Base-by-base conservation (phyloP, 1,139 yeast genomes). In the Geotrichum carabidarum region DNA sequence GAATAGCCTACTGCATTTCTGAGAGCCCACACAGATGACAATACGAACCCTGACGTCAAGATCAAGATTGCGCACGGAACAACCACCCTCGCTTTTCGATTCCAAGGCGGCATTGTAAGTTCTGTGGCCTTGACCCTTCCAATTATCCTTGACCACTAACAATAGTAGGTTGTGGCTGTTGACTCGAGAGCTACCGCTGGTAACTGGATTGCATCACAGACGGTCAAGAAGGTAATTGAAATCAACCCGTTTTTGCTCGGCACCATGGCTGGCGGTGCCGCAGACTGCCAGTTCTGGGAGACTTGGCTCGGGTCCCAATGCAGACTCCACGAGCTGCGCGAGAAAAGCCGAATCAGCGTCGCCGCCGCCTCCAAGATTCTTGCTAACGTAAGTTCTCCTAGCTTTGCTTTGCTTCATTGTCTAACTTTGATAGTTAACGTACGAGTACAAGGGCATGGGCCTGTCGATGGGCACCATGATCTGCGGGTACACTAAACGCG, bases 181-280 rank as follows among this genome's bases (percentile, higher is more conserved):
- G 99, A 93, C 74, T 90, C 97, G 36, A 82, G 99, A 73, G 98
- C 99, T 58, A 87, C 98, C n/a, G 96, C 95, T 11, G 99, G 99
- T 53, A 85, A 86, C 67, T 93, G 97, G 97, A 86, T 94, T 65
- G 99, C 98, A 14, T 90, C 98, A 30, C 98, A 91, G 72, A 90
- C 97, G 1, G 99, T 93, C 61, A 91, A 93, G 74, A 93, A 93
- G 73, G 99, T 93, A 53, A 91, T 93, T 68, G 93, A 93, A 71
- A 93, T 93, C 74, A 94, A 94, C 72, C 97, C 98, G 52, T 86
- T 87, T 68, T 74, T 93, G 63, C 79, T 93, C 65, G 99, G 99
- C 62, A 93, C 99, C 35, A 84, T 93, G 97, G 99, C 99, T 38
- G 99, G 99, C 74, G 98, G 98, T 76, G 99, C 99, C 51, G 99